Evolutionary conservation across 2,329 filamentous ascomycete species (phyloP).

Genomic region (Colletotrichum shisoi): DNA sequence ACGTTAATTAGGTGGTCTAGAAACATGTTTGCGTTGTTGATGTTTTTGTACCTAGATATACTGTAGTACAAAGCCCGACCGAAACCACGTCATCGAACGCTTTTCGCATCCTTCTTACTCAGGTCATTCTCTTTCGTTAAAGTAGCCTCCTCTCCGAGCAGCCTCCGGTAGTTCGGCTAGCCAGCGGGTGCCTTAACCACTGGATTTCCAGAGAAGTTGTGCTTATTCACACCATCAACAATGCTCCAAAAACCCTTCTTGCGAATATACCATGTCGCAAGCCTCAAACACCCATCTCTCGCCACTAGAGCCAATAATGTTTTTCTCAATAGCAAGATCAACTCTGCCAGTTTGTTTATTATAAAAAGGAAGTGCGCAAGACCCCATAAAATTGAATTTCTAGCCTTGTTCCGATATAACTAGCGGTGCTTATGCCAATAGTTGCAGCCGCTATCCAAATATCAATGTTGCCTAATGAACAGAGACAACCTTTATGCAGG

Average conservation of each 20-base stretch:
- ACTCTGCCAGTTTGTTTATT: constrained; percentile 42
- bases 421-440: constrained; percentile 28
- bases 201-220: constrained; percentile 46
- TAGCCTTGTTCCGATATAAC: constrained; percentile 34
- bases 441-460: constrained; percentile 34
- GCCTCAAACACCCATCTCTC: constrained; percentile 40
- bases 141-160: constrained; percentile 13
- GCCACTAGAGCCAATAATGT: constrained; percentile 38
- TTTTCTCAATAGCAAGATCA: constrained; percentile 44
- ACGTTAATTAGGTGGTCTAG: not conserved
- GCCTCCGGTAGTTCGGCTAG: constrained; percentile 6
- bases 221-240: constrained; percentile 50
- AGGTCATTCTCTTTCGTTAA: constrained; percentile 9
- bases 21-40: not conserved
- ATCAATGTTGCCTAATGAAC: constrained; percentile 40
- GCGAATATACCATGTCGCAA: constrained; percentile 45
- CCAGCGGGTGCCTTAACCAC: constrained; percentile 30
- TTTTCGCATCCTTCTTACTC: not conserved
- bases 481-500: constrained; percentile 40
- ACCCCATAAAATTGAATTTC: constrained; percentile 45
- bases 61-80: not conserved
- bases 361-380: constrained; percentile 45
- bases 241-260: constrained; percentile 46
- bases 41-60: not conserved
- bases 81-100: not conserved